These are phyloP conservation scores for Eremothecium coryli DNA, from an alignment of 1,139 yeast species.

Conservation along the genomic window DNA sequence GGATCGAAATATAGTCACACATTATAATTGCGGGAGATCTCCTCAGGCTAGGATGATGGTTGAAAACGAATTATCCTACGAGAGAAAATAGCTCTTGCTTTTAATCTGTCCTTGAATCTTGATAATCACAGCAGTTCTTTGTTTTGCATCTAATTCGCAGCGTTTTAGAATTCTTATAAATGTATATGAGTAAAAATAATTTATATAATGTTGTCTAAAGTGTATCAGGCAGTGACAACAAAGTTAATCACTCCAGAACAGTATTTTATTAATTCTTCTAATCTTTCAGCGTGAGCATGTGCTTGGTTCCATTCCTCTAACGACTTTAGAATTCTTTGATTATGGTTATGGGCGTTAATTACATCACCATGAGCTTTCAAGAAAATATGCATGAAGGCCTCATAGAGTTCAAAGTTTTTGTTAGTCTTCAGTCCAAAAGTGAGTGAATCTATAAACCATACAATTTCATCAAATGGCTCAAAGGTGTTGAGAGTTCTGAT, in stretches of 20 bases:
- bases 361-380: conserved; percentile 79
- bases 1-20: conserved; percentile 16
- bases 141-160: too few species aligned
- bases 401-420: conserved; percentile 38
- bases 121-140: too few species aligned
- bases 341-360: conserved; percentile 40
- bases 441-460: conserved; percentile 57
- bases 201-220: too few species aligned
- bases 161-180: too few species aligned
- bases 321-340: conserved; percentile 36
- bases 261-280: conserved; percentile 68
- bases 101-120: too few species aligned
- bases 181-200: too few species aligned
- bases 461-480: conserved; percentile 48
- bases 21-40: conserved; percentile 21
- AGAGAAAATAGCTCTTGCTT: too few species aligned
- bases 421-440: conserved; percentile 50
- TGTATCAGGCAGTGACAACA: conserved; percentile 29
- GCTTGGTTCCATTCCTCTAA: conserved; percentile 43
- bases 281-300: conserved; percentile 40
- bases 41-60: conserved; percentile 13
- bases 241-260: conserved; percentile 76
- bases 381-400: conserved; percentile 71
- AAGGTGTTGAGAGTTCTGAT: conserved; percentile 65
- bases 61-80: too few species aligned